Evolutionary conservation across 2,329 filamentous ascomycete genomes (phyloP), one percentile per base, ranked within the genome.

Genomic region (Juglanconis oblonga): DNA sequence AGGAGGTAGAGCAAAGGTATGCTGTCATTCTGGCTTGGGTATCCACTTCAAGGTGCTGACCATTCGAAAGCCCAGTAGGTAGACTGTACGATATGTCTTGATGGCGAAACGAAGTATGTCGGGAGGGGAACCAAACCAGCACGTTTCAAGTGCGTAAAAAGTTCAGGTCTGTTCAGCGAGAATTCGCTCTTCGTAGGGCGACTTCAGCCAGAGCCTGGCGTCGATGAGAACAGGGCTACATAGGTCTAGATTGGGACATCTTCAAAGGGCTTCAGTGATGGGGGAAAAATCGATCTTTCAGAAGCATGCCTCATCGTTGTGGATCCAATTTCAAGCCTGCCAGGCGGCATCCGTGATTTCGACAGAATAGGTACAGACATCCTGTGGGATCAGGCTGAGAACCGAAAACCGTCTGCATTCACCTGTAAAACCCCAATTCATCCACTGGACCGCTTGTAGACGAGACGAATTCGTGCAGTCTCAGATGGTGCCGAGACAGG

Each of bases 401-500:
- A 32, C n/a, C 32, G 4, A 8, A 42, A 36, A 17, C 42, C n/a
- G 45, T 31, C 54, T 50, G 35, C 50, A 50, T 13, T 29, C 24
- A 24, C 40, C 58, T 57, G 54, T 17, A 17, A 31, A 47, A 11
- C 42, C 38, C 52, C 54, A 7, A 17, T 45, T 40, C 14, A 5
- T n/a, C 38, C 55, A 52, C 35, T 33, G 24, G 51, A 38, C 38
- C 38, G 10, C 51, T 38, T 38, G 7, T 33, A 32, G 51, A 44
- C 24, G 33, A 50, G 51, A 40, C 50, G 52, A 58, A 35, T 44
- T 52, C 57, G 58, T 54, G 48, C n/a, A 29, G 36, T 33, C 40
- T 59, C 53, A 52, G 38, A 35, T n/a, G 42, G 35, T 57, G 53
- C 58, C 52, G 53, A 55, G 61, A 40, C 42, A 60, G 50, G 49